Base-by-base conservation (phyloP, 2,329 filamentous ascomycete species). In the Colletotrichum coccodes region DNA sequence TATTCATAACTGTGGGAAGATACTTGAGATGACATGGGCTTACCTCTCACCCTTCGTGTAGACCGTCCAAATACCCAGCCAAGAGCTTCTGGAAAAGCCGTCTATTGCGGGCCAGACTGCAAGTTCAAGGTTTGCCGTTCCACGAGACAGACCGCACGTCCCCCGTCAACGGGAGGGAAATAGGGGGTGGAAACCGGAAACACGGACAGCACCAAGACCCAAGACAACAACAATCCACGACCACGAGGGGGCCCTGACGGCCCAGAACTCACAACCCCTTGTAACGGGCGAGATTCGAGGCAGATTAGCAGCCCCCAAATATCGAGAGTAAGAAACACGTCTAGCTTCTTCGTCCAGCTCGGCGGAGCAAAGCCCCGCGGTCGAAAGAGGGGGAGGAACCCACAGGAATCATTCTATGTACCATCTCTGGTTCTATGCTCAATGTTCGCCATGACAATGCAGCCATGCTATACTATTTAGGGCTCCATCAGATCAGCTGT, bases 71-170 rank as follows among this genome's bases (percentile, higher is more conserved):
- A 57, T 44, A n/a, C 26, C 34, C 54, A 30, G 66, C 56, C 56
- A 54, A 66, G 62, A 56, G 28, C 47, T 60, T 60, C 61, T 60
- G 36, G 54, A 69, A 69, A 53, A 66, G 21, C 56, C 64, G 40
- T 52, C 47, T 65, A 46, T 26, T 60, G 49, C 42, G 49, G 53
- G 54, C 53, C 61, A 36, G 47, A 60, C 52, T 59, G 60, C 60
- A 58, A 26, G 32, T 38, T 40, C 64, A 18, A 30, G 58, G 14
- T 44, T 40, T 53, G 46, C 46, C 46, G 46, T 44, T 59, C 47
- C 46, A 44, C 60, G 40, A 66, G 61, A 65, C 61, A 57, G 50
- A 26, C 28, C 42, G 54, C 61, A 69, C 61, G 66, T 69, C 49
- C 61, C 54, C 11, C 30, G 16, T 34, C 23, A 9, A 28, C n/a